Evolutionary conservation across 768 basidiomycete genomes (phyloP), one percentile per base, ranked within the genome.

Genomic region (Pisolithus tinctorius): DNA sequence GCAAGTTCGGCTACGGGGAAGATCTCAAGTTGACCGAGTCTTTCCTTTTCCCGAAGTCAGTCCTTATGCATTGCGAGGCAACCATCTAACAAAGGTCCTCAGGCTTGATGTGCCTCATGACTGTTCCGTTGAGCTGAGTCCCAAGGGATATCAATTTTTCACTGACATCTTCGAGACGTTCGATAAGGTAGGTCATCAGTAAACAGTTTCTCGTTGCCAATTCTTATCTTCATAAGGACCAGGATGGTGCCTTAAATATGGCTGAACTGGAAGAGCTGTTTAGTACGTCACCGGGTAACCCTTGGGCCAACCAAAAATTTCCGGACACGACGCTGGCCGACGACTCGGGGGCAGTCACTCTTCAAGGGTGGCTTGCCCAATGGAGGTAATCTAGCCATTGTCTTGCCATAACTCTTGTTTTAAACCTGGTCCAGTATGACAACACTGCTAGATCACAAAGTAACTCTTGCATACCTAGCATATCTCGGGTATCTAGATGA

Each of bases 321-420:
- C 90, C 93, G 0, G 90, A 94, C 59, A 93, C 83, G 0, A 92
- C 92, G 5, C 77, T 93, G 42, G 83, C 88, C 14, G 86, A 92
- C 58, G 93, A 93, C 60, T 75, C 82, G 9, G 93, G 91, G 10
- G 83, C 89, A 27, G 88, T 97, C 16, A 97, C 94, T n/a, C 69
- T 99, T 41, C 94, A 97, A 71, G 91, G 93, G 1, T 99, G 95
- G 95, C 72, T 98, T 26, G 95, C 95, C 17, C 94, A 96, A 64
- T 99, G 95, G 95, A 95, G 91, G 93, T 93, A 47, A 31, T 50
- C 38, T 47, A 47, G 11, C 23, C 38, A 31, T 11, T 49, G 39
- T 44, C 36, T 49, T 50, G 16, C 29, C 43, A 34, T 50, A 31
- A 47, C 45, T 37, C 51, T 39, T 23, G 31, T 36, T 39, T 56